Evolutionary conservation across 208 protist genomes (phyloP).

Genomic region (Acanthamoeba lenticulata): DNA sequence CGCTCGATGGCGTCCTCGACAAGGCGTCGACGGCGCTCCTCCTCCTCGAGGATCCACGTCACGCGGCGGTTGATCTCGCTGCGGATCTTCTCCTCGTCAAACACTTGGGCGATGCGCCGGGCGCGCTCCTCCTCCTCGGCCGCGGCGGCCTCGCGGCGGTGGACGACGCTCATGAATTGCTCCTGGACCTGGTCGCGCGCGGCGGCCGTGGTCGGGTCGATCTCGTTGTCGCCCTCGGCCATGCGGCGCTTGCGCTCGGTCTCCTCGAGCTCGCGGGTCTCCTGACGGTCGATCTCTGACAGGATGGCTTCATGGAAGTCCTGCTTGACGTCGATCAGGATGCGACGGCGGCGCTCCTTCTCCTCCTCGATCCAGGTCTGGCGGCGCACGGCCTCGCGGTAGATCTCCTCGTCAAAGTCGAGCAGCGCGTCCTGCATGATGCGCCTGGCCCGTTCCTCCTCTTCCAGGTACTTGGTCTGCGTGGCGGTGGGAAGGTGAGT

Average conservation of each 20-base stretch:
- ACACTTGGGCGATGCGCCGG: not conserved
- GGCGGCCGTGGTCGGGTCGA: not conserved
- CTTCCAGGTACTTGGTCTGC: conserved; percentile 54
- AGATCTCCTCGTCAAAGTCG: conserved; percentile 57
- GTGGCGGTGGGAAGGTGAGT: not conserved
- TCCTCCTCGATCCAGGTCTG: conserved; percentile 66
- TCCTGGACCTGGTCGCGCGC: conserved; percentile 25
- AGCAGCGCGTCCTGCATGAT: conserved; percentile 42
- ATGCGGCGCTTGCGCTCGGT: conserved; percentile 16
- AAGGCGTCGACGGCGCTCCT: not conserved
- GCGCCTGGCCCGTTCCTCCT: not conserved
- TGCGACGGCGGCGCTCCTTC: conserved; percentile 27
- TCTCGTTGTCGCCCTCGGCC: not conserved
- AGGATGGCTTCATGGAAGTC: conserved; percentile 46
- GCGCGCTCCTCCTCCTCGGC: conserved; percentile 49
- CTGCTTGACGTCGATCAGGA: not conserved
- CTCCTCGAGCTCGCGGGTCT: conserved; percentile 24
- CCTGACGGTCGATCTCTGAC: conserved; percentile 39
- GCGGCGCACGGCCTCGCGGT: conserved; percentile 29
- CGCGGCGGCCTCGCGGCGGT: conserved; percentile 24
- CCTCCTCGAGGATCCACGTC: conserved; percentile 57
- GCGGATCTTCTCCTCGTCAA: not conserved
- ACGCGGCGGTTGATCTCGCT: conserved; percentile 24
- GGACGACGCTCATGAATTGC: conserved; percentile 55
- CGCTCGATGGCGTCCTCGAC: not conserved